A percentile compares a stretch with the other conserved stretches of the same genome.
These are phyloP conservation scores for Candida dajiaensis DNA, from an alignment of 805 yeast species.

Conservation along the genomic window DNA sequence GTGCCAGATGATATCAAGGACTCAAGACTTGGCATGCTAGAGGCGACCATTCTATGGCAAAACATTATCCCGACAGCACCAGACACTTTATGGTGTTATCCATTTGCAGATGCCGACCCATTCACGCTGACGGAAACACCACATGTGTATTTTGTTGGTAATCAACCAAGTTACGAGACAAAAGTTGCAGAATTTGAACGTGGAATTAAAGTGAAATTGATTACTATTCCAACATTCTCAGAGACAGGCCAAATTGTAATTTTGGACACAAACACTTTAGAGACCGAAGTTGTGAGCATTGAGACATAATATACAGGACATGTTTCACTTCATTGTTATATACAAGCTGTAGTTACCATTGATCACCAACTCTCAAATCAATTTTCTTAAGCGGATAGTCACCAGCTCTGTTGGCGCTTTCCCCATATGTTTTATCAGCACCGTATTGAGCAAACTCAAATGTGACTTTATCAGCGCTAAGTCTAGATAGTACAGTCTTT, in stretches of 20 bases:
- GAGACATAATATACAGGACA: conserved; percentile 9
- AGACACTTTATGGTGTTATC: conserved; percentile 88
- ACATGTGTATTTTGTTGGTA: conserved; percentile 81
- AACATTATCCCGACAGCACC: conserved; percentile 93
- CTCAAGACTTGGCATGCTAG: conserved; percentile 49
- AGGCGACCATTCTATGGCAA: conserved; percentile 73
- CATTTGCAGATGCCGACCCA: conserved; percentile 73
- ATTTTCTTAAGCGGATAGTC: conserved; percentile 41
- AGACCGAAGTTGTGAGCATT: conserved; percentile 41
- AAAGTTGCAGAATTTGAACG: conserved; percentile 32
- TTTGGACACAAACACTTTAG: conserved; percentile 52
- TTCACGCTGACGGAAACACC: conserved; percentile 76
- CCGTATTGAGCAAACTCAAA: conserved; percentile 45
- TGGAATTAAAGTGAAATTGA: conserved; percentile 40
- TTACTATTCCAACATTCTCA: conserved; percentile 68
- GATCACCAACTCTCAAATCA: conserved; percentile 8
- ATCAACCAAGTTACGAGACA: conserved; percentile 60
- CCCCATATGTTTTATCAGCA: conserved; percentile 57
- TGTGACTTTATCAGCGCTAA: conserved; percentile 50
- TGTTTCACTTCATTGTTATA: not conserved
- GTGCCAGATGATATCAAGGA: conserved; percentile 31
- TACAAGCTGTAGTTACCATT: not conserved
- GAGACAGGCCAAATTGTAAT: conserved; percentile 60
- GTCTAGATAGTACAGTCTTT: conserved; percentile 47
- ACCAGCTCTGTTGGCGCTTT: conserved; percentile 44